Percentiles rank a stretch among this genome's conserved stretches.
phyloP scores from a whole-genome alignment of 2,329 filamentous ascomycete genomes.

The Diplodia scrobiculata region DNA sequence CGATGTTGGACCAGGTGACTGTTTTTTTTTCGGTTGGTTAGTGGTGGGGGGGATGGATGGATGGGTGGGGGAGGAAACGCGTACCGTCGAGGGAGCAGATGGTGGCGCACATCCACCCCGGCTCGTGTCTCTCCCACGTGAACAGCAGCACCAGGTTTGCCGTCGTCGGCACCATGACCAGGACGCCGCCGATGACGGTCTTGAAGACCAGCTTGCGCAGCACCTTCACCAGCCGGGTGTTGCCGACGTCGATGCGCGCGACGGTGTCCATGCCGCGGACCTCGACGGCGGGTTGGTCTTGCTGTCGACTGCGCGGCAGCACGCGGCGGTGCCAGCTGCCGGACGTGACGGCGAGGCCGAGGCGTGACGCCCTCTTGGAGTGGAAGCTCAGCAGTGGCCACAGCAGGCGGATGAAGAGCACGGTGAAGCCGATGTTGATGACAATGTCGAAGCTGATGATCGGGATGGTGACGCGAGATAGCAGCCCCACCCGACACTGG shows the following conservation, averaged over 20 bases:
- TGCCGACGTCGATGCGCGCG: not conserved
- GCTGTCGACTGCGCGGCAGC: too few relatives aligned
- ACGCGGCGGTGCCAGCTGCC: too few relatives aligned
- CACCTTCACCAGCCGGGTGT: not conserved
- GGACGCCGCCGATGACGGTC: conserved; percentile 39
- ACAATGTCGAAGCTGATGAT: conserved; percentile 36
- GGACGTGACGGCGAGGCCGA: not conserved
- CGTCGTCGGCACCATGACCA: conserved; percentile 46
- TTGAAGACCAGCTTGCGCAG: conserved; percentile 39
- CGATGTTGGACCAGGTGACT: conserved; percentile 41
- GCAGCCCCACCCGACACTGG: not conserved
- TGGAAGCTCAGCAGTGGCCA: conserved; percentile 37
- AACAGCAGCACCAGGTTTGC: conserved; percentile 44
- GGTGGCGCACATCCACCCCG: conserved; percentile 47
- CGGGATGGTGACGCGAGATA: not conserved
- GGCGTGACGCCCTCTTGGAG: not conserved
- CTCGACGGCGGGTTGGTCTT: too few relatives aligned
- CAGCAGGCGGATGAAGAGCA: conserved; percentile 44
- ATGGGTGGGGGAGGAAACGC: too few relatives aligned
- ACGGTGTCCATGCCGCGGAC: not conserved
- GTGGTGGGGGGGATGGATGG: too few relatives aligned
- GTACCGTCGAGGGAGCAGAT: conserved; percentile 44
- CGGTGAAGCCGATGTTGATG: conserved; percentile 47
- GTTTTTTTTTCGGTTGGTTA: too few relatives aligned
- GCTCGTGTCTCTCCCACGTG: conserved; percentile 40